Evolutionary conservation across 2,329 filamentous ascomycete genomes (phyloP), one percentile per base, ranked within the genome.

Genomic region (Lecanicillium sp.): DNA sequence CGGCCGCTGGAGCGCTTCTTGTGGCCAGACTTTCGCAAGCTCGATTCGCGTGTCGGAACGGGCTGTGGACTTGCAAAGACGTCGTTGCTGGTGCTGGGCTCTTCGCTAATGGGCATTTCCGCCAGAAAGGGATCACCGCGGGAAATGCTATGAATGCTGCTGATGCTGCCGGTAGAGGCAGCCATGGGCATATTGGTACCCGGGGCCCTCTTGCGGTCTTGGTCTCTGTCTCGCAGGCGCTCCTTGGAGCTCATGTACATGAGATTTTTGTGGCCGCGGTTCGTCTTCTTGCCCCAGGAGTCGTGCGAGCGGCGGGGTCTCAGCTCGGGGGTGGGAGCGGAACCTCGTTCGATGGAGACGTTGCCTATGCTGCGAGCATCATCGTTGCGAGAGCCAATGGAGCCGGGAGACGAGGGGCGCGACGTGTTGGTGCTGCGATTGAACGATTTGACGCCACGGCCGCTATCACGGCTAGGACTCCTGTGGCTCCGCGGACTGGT

Each of bases 241-340:
- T 86, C 82, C 52, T 75, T 80, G 33, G 82, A 85, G 60, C 72
- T 79, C 79, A 83, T 85, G 51, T 85, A 84, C 72, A 80, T 78
- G 51, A 85, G 60, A 3, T 78, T 73, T 53, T 72, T 75, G 44
- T 72, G 59, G 41, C 63, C 63, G 19, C 76, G 67, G 3, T 58
- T 57, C 29, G 69, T 61, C 52, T 75, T 80, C 54, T 65, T 73
- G 15, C 72, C 71, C 75, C 77, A 81, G 54, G 74, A 80, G 48
- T 82, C 78, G 45, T 70, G 64, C 2, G 77, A 80, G 30, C 64
- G 61, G 50, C 73, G 65, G 38, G 64, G 66, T 44, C 63, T 65
- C 46, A 78, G 53, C 45, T 80, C 71, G 11, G 63, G 60, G 1
- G 62, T 59, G 13, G 66, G 62, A 9, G 67, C 59, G n/a, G 62